phyloP scores from a whole-genome alignment of 192 early-diverging fungal genomes.

The Ambispora gerdemannii region DNA sequence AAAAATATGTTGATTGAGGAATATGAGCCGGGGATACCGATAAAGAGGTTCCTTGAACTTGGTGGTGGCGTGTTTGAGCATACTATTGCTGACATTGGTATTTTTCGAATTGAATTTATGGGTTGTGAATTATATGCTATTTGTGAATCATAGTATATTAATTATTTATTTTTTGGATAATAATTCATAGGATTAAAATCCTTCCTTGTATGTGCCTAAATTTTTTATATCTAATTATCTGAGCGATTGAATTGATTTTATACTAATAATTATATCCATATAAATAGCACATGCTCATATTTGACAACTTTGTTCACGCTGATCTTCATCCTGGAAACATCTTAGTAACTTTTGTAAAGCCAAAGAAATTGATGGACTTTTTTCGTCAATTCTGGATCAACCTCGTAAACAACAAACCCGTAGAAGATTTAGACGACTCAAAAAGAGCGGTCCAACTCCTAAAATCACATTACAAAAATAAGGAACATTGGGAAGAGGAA shows the following conservation, averaged over 20 bases:
- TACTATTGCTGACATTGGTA: conserved; percentile 75
- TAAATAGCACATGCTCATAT: conserved; percentile 79
- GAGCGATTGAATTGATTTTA: conserved; percentile 25
- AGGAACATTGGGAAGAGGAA: conserved; percentile 42
- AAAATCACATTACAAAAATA: conserved; percentile 34
- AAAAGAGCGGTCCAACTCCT: conserved; percentile 44
- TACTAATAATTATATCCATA: conserved; percentile 3
- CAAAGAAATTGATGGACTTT: conserved; percentile 46
- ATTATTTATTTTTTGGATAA: background rate
- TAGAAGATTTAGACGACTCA: conserved; percentile 29
- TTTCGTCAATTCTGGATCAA: conserved; percentile 45
- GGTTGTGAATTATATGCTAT: background rate
- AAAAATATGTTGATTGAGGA: conserved; percentile 80
- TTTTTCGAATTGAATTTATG: background rate
- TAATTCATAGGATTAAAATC: conserved; percentile 53
- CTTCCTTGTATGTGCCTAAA: conserved; percentile 54
- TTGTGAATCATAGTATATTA: conserved; percentile 9
- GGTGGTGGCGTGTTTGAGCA: conserved; percentile 67
- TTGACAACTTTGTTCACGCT: conserved; percentile 93
- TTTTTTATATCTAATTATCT: background rate
- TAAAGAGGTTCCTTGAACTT: conserved; percentile 68
- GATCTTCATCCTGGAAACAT: conserved; percentile 97
- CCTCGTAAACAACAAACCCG: background rate
- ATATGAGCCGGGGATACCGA: conserved; percentile 72
- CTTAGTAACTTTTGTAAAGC: conserved; percentile 73